A percentile compares a stretch with the other conserved stretches of the same genome.
Conservation (phyloP, 139 green algal species). For the Chlorella sp. region DNA sequence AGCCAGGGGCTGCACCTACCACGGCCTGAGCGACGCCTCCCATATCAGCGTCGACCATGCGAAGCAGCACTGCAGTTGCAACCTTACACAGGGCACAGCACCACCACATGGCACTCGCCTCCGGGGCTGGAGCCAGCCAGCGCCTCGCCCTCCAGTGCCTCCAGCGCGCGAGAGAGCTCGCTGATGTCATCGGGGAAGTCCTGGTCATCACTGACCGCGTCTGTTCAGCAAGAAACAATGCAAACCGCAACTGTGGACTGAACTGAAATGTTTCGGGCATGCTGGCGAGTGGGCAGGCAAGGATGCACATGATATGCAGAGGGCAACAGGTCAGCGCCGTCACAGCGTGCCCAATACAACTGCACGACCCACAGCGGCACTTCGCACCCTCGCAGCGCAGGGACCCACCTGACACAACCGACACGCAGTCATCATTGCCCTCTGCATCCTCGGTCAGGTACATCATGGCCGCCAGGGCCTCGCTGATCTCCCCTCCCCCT, state of each 20-base stretch:
- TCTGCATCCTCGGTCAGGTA: slow-evolving; percentile 42
- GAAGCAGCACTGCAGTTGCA: too few species aligned
- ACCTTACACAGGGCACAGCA: too few species aligned
- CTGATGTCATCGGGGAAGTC: slow-evolving; percentile 42
- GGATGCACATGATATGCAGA: neutral
- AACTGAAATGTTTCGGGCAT: too few species aligned
- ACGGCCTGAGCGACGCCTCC: too few species aligned
- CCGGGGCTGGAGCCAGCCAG: slow-evolving; percentile 17
- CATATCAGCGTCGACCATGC: too few species aligned
- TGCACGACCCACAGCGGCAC: too few species aligned
- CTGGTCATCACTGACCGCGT: neutral
- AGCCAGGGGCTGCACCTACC: too few species aligned
- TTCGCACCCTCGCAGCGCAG: neutral
- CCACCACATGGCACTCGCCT: neutral
- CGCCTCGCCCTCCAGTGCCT: slow-evolving; percentile 42
- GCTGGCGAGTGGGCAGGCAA: too few species aligned
- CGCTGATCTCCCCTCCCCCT: neutral
- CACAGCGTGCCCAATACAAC: too few species aligned
- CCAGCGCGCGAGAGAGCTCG: slow-evolving; percentile 42
- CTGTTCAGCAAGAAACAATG: neutral
- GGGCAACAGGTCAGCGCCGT: too few species aligned
- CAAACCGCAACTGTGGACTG: too few species aligned
- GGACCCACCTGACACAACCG: slow-evolving; percentile 42
- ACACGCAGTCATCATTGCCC: slow-evolving; percentile 33
- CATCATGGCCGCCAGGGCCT: slow-evolving; percentile 30